These are phyloP conservation scores for Aspergillus sp. DNA, from an alignment of 2,329 filamentous ascomycete genomes.

Conservation along the genomic window DNA sequence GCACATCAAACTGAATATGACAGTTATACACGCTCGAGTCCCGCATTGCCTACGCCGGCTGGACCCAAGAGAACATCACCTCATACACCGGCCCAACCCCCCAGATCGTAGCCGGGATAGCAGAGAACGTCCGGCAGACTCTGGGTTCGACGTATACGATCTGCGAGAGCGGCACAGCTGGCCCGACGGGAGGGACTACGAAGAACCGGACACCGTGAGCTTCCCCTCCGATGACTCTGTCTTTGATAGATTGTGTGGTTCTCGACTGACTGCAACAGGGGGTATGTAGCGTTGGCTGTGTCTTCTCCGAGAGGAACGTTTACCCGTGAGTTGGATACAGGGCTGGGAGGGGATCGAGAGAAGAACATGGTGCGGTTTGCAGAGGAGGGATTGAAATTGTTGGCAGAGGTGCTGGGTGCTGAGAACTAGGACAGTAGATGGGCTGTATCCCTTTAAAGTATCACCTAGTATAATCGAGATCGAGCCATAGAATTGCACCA, in stretches of 20 bases:
- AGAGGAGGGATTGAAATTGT: slow-evolving; percentile 47
- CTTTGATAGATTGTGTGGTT: no score
- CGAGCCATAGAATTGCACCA: no score
- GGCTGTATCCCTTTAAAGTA: no score
- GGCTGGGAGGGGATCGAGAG: slow-evolving; percentile 22
- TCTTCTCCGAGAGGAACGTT: slow-evolving; percentile 44
- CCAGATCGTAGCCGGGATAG: slow-evolving; percentile 49
- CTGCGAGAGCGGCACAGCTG: slow-evolving; percentile 56
- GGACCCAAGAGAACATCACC: slow-evolving; percentile 47
- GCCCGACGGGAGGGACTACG: slow-evolving; percentile 51
- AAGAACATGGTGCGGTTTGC: slow-evolving; percentile 58
- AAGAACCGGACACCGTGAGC: slow-evolving; percentile 49
- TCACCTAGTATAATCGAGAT: no score
- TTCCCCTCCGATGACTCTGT: background rate
- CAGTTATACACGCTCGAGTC: slow-evolving; percentile 51
- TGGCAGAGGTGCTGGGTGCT: slow-evolving; percentile 47
- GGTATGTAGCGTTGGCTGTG: slow-evolving; percentile 58
- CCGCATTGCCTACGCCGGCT: slow-evolving; percentile 52
- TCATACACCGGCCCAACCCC: slow-evolving; percentile 53
- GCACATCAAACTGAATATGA: no score
- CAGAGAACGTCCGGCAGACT: slow-evolving; percentile 48
- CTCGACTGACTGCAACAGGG: slow-evolving; percentile 26
- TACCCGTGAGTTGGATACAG: slow-evolving; percentile 45
- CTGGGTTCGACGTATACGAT: slow-evolving; percentile 51
- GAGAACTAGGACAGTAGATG: slow-evolving; percentile 7